phyloP scores from a whole-genome alignment of 768 basidiomycete species.

The Termitomyces sp. region DNA sequence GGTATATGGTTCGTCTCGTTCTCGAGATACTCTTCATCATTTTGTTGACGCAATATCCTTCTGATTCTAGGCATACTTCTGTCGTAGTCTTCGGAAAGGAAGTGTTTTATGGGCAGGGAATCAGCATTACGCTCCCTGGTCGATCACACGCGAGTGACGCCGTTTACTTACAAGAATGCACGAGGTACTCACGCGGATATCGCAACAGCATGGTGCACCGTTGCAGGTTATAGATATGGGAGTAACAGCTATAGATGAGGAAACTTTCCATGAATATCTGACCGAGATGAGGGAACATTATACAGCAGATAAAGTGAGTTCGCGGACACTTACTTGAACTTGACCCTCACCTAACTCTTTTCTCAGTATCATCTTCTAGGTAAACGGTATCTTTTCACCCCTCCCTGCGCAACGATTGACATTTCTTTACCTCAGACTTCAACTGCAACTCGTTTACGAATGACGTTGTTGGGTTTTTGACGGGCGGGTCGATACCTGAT shows the following conservation, averaged over 20 bases:
- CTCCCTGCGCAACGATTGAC: neutral
- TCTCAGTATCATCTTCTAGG: slow-evolving; percentile 84
- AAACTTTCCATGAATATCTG: slow-evolving; percentile 84
- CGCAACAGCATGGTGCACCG: slow-evolving; percentile 67
- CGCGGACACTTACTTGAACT: neutral
- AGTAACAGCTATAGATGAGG: slow-evolving; percentile 75
- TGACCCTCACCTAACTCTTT: neutral
- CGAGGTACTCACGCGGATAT: neutral
- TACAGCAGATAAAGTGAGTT: slow-evolving; percentile 80
- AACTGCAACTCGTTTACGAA: slow-evolving; percentile 96
- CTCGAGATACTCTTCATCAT: neutral
- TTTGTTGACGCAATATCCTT: slow-evolving; percentile 2
- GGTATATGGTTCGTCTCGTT: slow-evolving; percentile 72
- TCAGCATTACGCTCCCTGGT: slow-evolving; percentile 67
- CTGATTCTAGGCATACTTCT: slow-evolving; percentile 78
- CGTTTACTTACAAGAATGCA: neutral
- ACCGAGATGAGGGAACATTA: slow-evolving; percentile 72
- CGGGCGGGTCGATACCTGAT: slow-evolving; percentile 73
- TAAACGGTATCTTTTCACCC: slow-evolving; percentile 18
- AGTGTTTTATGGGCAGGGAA: slow-evolving; percentile 89
- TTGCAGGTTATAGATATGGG: slow-evolving; percentile 72
- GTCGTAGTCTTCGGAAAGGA: slow-evolving; percentile 86
- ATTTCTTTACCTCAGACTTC: slow-evolving; percentile 52
- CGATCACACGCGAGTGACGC: slow-evolving; percentile 67
- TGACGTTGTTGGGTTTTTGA: slow-evolving; percentile 83